These are phyloP conservation scores for Cladosporium sp. DNA, from an alignment of 2,329 filamentous ascomycete genomes.

Conservation along the genomic window DNA sequence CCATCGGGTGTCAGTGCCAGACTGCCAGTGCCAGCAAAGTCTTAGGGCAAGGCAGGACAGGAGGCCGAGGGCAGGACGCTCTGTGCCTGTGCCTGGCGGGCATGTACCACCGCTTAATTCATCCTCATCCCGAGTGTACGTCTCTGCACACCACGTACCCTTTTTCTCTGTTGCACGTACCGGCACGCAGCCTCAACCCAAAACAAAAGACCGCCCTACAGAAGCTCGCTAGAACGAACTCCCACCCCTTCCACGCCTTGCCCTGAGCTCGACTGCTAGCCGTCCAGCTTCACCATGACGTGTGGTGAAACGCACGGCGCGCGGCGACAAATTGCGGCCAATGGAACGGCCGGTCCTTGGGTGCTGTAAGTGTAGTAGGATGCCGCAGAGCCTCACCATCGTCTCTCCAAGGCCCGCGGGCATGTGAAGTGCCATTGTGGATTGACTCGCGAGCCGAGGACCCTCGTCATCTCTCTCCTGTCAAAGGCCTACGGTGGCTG, in stretches of 20 bases:
- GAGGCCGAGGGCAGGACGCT: not conserved
- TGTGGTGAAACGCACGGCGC: conserved; percentile 15
- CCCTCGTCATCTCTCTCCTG: not conserved
- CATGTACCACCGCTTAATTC: conserved; percentile 14
- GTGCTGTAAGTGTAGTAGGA: not conserved
- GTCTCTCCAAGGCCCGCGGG: not conserved
- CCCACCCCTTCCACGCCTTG: conserved; percentile 1
- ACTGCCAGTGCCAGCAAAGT: not conserved
- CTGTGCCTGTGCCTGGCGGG: not conserved
- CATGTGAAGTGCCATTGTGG: not conserved
- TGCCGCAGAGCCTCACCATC: not conserved
- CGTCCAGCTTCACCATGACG: conserved; percentile 6
- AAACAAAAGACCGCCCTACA: conserved; percentile 1
- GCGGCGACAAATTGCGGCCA: conserved; percentile 11
- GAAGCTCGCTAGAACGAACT: conserved; percentile 14
- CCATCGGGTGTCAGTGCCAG: not conserved
- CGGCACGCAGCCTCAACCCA: not conserved
- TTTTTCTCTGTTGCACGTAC: not conserved
- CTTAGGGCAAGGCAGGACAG: not conserved
- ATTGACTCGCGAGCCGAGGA: not conserved
- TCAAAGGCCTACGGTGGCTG: not conserved
- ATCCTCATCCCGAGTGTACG: conserved; percentile 6
- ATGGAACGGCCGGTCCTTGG: conserved; percentile 5
- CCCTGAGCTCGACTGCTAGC: not conserved
- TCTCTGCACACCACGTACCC: not conserved